A percentile compares a stretch with the other conserved stretches of the same genome.
phyloP scores from a whole-genome alignment of 176 grass and related monocot species.

The Zea luxurians region DNA sequence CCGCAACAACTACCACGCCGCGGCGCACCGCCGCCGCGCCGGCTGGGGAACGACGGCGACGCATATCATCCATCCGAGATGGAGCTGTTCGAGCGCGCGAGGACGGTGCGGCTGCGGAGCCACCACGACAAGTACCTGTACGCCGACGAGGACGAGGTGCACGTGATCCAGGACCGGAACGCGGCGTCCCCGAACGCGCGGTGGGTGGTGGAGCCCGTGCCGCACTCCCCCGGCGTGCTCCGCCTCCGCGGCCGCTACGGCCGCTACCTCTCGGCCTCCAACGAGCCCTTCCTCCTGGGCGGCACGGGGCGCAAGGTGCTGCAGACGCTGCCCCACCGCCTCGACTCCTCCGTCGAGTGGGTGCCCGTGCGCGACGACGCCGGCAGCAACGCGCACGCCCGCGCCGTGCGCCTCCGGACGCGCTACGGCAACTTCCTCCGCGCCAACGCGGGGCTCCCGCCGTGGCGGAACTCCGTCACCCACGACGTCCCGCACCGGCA shows the following conservation, averaged over 20 bases:
- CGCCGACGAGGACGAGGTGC: constrained; percentile 81
- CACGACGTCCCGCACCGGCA: constrained; percentile 63
- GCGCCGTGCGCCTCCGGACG: constrained; percentile 42
- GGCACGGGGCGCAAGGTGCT: constrained; percentile 59
- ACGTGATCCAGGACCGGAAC: constrained; percentile 65
- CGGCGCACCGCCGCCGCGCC: no score
- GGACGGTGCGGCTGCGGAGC: constrained; percentile 65
- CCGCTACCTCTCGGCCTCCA: constrained; percentile 85
- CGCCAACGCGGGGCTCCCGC: constrained; percentile 65
- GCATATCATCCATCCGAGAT: constrained; percentile 22
- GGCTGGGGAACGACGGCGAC: not conserved
- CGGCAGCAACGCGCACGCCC: constrained; percentile 5
- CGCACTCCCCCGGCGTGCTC: constrained; percentile 44
- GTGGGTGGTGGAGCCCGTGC: constrained; percentile 69
- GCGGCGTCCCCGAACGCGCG: constrained; percentile 57
- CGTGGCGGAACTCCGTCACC: constrained; percentile 72
- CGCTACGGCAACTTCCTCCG: constrained; percentile 73
- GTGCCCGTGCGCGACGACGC: constrained; percentile 52
- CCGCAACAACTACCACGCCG: no score
- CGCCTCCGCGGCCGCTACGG: constrained; percentile 73
- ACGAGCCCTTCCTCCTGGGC: constrained; percentile 68
- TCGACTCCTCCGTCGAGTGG: constrained; percentile 89
- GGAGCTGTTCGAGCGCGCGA: constrained; percentile 80
- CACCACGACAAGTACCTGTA: constrained; percentile 82
- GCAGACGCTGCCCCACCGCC: constrained; percentile 63